Evolutionary conservation across 2,329 filamentous ascomycete genomes (phyloP).

Genomic region (Pseudomassariella vexata): DNA sequence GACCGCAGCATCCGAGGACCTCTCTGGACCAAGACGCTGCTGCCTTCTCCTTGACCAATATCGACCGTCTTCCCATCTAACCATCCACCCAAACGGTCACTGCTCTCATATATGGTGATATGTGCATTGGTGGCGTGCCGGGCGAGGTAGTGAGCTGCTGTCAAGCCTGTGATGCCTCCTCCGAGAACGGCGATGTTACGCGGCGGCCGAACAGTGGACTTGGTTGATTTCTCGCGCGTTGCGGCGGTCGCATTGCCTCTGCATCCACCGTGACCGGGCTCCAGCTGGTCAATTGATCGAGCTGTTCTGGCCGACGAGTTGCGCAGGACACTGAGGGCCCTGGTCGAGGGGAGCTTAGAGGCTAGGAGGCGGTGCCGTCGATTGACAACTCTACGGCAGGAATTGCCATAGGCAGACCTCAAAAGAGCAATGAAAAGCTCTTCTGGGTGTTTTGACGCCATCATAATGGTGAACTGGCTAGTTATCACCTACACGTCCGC

Average conservation of each 20-base stretch:
- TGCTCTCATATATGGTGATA: constrained; percentile 78
- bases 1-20: constrained; percentile 74
- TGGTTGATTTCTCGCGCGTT: constrained; percentile 4
- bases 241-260: constrained; percentile 12
- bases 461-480: constrained; percentile 13
- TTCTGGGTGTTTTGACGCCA: constrained; percentile 20
- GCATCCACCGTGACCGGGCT: no score
- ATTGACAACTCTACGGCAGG: constrained; percentile 12
- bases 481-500: no score
- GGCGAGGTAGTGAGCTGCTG: constrained; percentile 70
- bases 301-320: no score
- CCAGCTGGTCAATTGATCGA: constrained; percentile 9
- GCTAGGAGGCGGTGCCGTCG: constrained; percentile 9
- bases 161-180: constrained; percentile 77
- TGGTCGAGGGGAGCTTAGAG: constrained; percentile 7
- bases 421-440: constrained; percentile 20
- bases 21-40: constrained; percentile 67
- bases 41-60: constrained; percentile 49
- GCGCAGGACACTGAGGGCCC: constrained; percentile 5
- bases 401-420: constrained; percentile 17
- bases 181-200: constrained; percentile 63
- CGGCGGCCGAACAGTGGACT: constrained; percentile 10
- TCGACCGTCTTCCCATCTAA: constrained; percentile 60
- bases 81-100: constrained; percentile 73
- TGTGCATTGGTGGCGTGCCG: constrained; percentile 58